Evolutionary conservation across 2,329 filamentous ascomycete genomes (phyloP).

Genomic region (Penicillium sp.): DNA sequence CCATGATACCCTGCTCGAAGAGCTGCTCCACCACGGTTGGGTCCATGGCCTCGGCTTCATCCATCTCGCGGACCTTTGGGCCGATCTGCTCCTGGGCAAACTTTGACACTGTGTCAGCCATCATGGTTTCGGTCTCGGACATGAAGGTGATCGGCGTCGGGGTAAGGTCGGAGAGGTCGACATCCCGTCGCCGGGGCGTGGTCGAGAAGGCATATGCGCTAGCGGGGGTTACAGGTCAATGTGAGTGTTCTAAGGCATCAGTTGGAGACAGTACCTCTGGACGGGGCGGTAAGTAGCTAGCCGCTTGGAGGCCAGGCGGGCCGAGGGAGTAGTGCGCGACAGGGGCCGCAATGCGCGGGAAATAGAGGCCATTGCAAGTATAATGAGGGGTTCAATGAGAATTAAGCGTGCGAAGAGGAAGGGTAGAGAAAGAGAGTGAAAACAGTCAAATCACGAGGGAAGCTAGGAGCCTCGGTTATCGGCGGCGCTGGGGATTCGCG

Average conservation of each 20-base stretch:
- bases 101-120: conserved; percentile 84
- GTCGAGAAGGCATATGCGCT: conserved; percentile 56
- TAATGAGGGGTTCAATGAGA: conserved; percentile 1
- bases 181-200: conserved; percentile 52
- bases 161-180: conserved; percentile 68
- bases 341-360: conserved; percentile 45
- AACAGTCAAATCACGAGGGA: conserved; percentile 19
- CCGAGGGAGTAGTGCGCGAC: conserved; percentile 37
- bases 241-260: background rate
- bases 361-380: conserved; percentile 45
- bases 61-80: conserved; percentile 93
- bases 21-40: conserved; percentile 79
- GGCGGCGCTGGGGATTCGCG: conserved; percentile 21
- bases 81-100: conserved; percentile 85
- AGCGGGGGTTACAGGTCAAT: conserved; percentile 1
- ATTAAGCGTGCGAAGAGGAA: conserved; percentile 1
- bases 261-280: conserved; percentile 35
- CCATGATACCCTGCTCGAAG: conserved; percentile 97
- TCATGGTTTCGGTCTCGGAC: conserved; percentile 81
- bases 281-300: conserved; percentile 36
- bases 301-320: conserved; percentile 38
- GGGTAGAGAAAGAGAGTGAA: conserved; percentile 5
- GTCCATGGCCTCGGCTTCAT: conserved; percentile 94
- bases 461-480: conserved; percentile 22
- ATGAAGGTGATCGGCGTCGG: conserved; percentile 91